phyloP scores from a whole-genome alignment of 2,329 filamentous ascomycete species.

The Phyllosticta citriasiana region DNA sequence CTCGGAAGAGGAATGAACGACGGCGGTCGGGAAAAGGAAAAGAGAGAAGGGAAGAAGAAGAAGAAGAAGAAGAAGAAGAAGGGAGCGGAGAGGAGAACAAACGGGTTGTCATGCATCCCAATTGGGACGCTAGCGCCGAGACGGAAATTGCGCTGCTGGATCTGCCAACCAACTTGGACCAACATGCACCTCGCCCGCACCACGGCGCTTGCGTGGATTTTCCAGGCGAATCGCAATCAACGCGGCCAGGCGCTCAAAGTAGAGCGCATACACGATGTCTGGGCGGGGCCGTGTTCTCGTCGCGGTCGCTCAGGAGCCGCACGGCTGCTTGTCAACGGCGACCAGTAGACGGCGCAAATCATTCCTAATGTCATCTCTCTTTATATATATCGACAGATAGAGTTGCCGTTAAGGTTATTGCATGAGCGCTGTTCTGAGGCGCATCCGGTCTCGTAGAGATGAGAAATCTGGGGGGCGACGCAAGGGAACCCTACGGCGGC shows the following conservation, averaged over 20 bases:
- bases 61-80: conserved; percentile 1
- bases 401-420: not conserved
- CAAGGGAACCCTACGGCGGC: not conserved
- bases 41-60: not conserved
- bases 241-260: not conserved
- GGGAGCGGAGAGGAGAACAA: not conserved
- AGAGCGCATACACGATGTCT: not conserved
- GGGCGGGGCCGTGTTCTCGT: not conserved
- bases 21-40: conserved; percentile 5
- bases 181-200: not conserved
- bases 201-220: conserved; percentile 1
- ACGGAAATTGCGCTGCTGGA: conserved; percentile 4
- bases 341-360: not conserved
- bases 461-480: not conserved
- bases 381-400: not conserved
- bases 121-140: conserved; percentile 5
- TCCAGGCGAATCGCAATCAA: not conserved
- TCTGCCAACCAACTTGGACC: conserved; percentile 3
- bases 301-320: not conserved
- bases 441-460: not conserved
- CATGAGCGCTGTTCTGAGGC: not conserved
- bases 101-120: not conserved
- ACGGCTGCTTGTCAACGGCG: not conserved
- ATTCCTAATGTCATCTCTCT: not conserved
- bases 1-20: conserved; percentile 5